These are phyloP conservation scores for Craterostigma plantagineum DNA, from an alignment of 257 asterid species.

Conservation along the genomic window DNA sequence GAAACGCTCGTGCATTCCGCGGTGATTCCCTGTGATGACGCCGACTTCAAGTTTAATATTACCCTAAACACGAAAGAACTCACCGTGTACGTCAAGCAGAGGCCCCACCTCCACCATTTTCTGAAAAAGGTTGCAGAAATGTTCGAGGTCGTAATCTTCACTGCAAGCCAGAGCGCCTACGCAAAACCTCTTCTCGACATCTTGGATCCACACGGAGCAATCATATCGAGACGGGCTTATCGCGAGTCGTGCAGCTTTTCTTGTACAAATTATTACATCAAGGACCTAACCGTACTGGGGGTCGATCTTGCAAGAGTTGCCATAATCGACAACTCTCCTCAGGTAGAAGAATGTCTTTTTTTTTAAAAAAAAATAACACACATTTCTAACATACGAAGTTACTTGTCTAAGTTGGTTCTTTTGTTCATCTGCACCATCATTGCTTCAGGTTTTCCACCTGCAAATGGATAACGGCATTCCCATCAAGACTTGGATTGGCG, in stretches of 20 bases:
- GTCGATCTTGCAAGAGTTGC: constrained; percentile 85
- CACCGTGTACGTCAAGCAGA: constrained; percentile 57
- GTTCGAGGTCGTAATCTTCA: constrained; percentile 78
- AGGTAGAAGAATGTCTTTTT: constrained; percentile 23
- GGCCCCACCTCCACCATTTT: constrained; percentile 72
- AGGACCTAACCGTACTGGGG: constrained; percentile 89
- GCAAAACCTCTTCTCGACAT: constrained; percentile 70
- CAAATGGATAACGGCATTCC: constrained; percentile 98
- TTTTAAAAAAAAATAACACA: neutral
- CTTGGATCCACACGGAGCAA: constrained; percentile 73
- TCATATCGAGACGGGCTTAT: constrained; percentile 72
- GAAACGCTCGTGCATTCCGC: constrained; percentile 98
- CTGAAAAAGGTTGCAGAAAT: constrained; percentile 71
- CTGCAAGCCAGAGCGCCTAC: constrained; percentile 94
- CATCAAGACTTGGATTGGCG: constrained; percentile 94
- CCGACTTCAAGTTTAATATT: constrained; percentile 82
- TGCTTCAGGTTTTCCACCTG: constrained; percentile 72
- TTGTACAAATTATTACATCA: constrained; percentile 46
- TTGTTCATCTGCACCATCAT: constrained; percentile 6
- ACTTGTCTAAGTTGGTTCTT: too few species aligned
- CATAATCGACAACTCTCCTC: constrained; percentile 85
- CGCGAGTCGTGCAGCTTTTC: constrained; percentile 82
- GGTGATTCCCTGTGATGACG: constrained; percentile 55
- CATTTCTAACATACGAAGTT: neutral
- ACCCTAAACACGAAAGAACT: constrained; percentile 79